phyloP scores from a whole-genome alignment of 2,329 filamentous ascomycete species.

The Geosmithia putterillii region DNA sequence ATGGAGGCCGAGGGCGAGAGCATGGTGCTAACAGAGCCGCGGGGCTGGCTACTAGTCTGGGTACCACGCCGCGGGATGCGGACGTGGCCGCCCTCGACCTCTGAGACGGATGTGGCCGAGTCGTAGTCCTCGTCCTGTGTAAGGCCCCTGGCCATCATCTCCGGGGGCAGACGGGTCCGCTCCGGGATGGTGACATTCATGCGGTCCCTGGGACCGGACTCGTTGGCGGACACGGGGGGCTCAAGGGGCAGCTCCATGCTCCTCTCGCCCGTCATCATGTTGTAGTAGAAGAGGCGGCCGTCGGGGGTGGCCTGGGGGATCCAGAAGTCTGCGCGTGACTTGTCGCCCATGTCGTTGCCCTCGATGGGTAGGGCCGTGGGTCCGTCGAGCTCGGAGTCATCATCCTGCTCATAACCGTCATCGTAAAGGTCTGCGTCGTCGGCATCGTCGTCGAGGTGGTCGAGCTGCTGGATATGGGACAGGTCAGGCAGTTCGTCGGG shows the following conservation, averaged over 20 bases:
- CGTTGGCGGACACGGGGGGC: conserved; percentile 66
- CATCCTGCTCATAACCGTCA: conserved; percentile 54
- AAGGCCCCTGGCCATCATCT: conserved; percentile 77
- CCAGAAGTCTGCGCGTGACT: conserved; percentile 92
- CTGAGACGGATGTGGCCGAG: conserved; percentile 71
- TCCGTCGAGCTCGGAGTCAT: conserved; percentile 50
- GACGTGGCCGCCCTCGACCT: conserved; percentile 60
- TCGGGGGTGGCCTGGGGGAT: conserved; percentile 94
- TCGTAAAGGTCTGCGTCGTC: conserved; percentile 54
- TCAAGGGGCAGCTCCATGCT: conserved; percentile 92
- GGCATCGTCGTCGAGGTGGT: conserved; percentile 48
- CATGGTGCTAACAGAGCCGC: conserved; percentile 55
- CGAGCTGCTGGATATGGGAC: conserved; percentile 33
- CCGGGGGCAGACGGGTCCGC: conserved; percentile 76
- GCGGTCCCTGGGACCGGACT: conserved; percentile 77
- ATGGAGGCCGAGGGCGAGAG: conserved; percentile 82
- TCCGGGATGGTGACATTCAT: conserved; percentile 84
- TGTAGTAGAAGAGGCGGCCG: conserved; percentile 92
- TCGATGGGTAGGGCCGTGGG: conserved; percentile 55
- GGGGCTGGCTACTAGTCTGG: conserved; percentile 22
- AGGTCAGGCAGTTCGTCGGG: conserved; percentile 60
- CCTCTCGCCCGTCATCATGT: conserved; percentile 90
- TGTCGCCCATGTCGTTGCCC: conserved; percentile 45
- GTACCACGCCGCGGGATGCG: background rate
- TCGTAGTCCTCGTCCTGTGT: conserved; percentile 83